Evolutionary conservation across 768 basidiomycete genomes (phyloP), one percentile per base, ranked within the genome.

Genomic region (Mrakia blollopis): DNA sequence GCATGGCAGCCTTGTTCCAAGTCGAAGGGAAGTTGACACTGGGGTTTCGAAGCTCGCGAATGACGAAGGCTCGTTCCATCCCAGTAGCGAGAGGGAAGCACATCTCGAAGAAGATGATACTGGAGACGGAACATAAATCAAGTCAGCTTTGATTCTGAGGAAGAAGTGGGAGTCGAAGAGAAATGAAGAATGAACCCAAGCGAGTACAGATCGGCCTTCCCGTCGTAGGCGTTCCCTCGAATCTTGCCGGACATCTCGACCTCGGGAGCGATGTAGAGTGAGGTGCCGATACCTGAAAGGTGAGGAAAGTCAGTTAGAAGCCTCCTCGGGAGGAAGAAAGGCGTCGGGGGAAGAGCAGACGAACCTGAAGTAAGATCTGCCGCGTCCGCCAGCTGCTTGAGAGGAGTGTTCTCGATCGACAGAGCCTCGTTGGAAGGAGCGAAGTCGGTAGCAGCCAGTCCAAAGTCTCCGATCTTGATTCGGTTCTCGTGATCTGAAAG

Each of bases 31-130:
- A 94, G 72, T 87, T 86, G 35, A 95, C 88, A 23, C 87, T 84
- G 0, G 90, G 89, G 80, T 88, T 90, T 35, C 95, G 85, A 39
- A 97, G 81, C 70, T 90, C 89, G 80, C 92, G 91, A 0, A 98
- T 87, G 30, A 94, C 93, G 1, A 87, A 89, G 54, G 92, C 91
- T 30, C 94, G 89, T 81, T 98, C 94, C 28, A 91, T 87, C 1
- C 88, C 89, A 0, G 94, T 97, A 16, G 88, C 85, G 84, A 97
- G 85, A 81, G 83, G 80, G 78, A 90, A 92, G 83, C 93, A 94
- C 94, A 97, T 96, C 85, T 98, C 95, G 81, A 98, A 97, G 84
- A 97, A 97, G 21, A 97, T 94, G 79, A 98, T 90, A 28, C 92
- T 94, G 35, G 50, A 37, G 62, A 54, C 44, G 78, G 30, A 75